Evolutionary conservation across 1,284 basidiomycete species (phyloP), one percentile per base, ranked within the genome.

Genomic region (Ceratobasidium papillatum): DNA sequence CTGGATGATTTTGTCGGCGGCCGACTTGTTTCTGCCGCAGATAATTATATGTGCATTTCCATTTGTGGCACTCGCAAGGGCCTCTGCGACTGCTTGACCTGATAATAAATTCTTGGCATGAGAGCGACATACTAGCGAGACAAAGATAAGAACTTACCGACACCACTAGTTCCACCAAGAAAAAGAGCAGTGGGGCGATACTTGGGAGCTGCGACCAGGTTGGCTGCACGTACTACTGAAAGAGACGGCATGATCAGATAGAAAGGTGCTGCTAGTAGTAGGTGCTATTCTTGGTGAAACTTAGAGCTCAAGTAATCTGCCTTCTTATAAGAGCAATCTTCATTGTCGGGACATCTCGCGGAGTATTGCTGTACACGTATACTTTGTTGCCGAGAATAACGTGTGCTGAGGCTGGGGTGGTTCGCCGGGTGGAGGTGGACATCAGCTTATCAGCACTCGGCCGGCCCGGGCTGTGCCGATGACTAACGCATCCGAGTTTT

Each of bases 161-260:
- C 84, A 2, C 86, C 85, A 32, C 84, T 84, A 5, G 86, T 87
- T 25, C 84, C 86, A 4, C 86, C 86, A 0, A 87, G 80, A 75
- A 86, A 84, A 19, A 87, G 77, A 1, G 82, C 84, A 5, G 83
- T 81, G 5, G 86, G 85, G 1, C 78, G 75, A 65, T 82, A 81
- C 0, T 79, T 69, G 0, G 81, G 81, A 1, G 78, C 74, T 61
- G 79, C 80, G 1, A 80, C 76, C 1, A 81, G 79, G 62, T 85
- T 85, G n/a, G 80, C 76, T n/a, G 80, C 78, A 25, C 82, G 80
- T 45, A 83, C 79, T 30, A 79, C 77, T 7, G 81, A 63, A 9
- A 85, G 78, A 5, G 81, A 79, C 36, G 82, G 76, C 78, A 78
- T 79, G 59, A 22, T 43, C 41, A 43, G 14, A n/a, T n/a, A 41